Base-by-base conservation (phyloP, 306 rosid genomes). In the Medicago arabica region DNA sequence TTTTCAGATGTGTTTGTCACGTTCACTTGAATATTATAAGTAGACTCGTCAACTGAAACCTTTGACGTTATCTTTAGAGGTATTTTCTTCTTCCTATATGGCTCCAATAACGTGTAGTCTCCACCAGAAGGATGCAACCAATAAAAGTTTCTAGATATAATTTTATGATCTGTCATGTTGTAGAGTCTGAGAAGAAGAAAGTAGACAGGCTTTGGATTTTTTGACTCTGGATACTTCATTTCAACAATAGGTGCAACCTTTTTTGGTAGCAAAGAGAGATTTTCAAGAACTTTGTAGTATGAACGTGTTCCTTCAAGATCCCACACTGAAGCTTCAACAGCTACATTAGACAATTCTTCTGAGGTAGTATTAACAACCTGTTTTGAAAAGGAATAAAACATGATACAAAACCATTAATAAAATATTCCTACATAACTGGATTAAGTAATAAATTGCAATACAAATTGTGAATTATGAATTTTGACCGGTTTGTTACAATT, bases 181-280 rank as follows among this genome's bases (percentile, higher is more conserved):
- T 84, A 94, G n/a, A 94, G 96, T 79, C 91, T 94, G 76, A 94
- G 96, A 75, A 94, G 96, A 85, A 94, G 96, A 85, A 94, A 94
- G 80, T 88, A 94, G 49, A 94, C 89, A 1, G 91, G 92, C 84
- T 87, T 86, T 53, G 97, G 85, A 82, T 84, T 78, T 81, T 87
- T 72, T 43, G 91, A 87, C 79, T 88, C 86, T 0, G 95, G 98
- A 86, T 94, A 94, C 77, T 85, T 83, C 91, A 94, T 91, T 88
- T 90, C 95, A 44, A 40, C 80, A 81, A 91, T 59, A 19, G 94
- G 76, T 31, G 81, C 72, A 19, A 93, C 90, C 77, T 74, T 85
- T 64, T 91, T 94, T 2, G 96, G 91, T 40, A 88, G 89, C 68
- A 85, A 82, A 2, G 89, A 75, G 76, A 92, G 71, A 54, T 85